Evolutionary conservation across 2,329 filamentous ascomycete genomes (phyloP).

Genomic region (Aspergillus sojae): DNA sequence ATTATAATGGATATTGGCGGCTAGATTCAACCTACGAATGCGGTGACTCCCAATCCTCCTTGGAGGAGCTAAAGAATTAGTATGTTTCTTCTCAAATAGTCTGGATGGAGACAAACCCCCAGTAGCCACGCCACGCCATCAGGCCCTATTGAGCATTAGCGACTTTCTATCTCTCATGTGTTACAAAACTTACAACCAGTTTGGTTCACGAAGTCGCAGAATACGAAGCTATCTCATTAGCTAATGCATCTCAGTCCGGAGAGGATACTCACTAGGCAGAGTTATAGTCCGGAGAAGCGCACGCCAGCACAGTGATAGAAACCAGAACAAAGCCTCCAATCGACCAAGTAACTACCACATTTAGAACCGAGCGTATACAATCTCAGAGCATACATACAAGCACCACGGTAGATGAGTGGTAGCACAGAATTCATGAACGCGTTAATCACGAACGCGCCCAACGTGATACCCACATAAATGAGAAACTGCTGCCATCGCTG

Average conservation of each 20-base stretch:
- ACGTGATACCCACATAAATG: slow-evolving; percentile 67
- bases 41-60: slow-evolving; percentile 55
- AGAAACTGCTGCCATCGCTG: slow-evolving; percentile 72
- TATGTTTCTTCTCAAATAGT: neutral
- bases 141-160: slow-evolving; percentile 48
- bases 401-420: slow-evolving; percentile 67
- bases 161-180: too few species aligned
- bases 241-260: neutral
- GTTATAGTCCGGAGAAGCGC: slow-evolving; percentile 66
- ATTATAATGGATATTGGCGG: neutral
- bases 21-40: slow-evolving; percentile 45
- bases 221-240: slow-evolving; percentile 48
- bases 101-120: slow-evolving; percentile 30
- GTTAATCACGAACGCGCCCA: slow-evolving; percentile 65
- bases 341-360: slow-evolving; percentile 62
- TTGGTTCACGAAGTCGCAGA: slow-evolving; percentile 67
- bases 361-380: neutral
- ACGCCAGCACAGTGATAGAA: slow-evolving; percentile 68
- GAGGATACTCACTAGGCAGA: slow-evolving; percentile 56
- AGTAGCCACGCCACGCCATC: slow-evolving; percentile 59
- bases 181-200: too few species aligned
- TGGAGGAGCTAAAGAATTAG: slow-evolving; percentile 40
- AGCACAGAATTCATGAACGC: slow-evolving; percentile 65
- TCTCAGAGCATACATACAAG: slow-evolving; percentile 42
- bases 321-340: slow-evolving; percentile 69